Evolutionary conservation across 2,329 filamentous ascomycete genomes (phyloP).

Genomic region (Phaeosphaeria sp.): DNA sequence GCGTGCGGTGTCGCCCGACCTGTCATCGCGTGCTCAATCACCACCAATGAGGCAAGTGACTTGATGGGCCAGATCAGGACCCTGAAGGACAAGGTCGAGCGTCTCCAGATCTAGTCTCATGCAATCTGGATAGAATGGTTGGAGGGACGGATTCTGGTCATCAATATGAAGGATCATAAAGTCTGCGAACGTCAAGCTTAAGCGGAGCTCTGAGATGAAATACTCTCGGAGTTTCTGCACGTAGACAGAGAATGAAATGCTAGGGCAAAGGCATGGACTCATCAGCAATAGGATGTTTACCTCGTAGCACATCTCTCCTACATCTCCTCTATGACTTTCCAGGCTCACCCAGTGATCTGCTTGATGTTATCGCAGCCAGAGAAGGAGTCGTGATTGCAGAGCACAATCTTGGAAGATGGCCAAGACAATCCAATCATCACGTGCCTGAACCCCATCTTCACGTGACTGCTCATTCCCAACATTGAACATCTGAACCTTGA

Average conservation of each 20-base stretch:
- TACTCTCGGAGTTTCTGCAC: constrained; percentile 19
- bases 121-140: neutral
- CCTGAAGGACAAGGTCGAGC: constrained; percentile 94
- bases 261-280: constrained; percentile 30
- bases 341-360: too few relatives aligned
- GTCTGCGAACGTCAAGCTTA: constrained; percentile 20
- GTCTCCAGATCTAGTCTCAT: constrained; percentile 79
- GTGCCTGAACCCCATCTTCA: too few relatives aligned
- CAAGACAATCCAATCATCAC: too few relatives aligned
- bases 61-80: constrained; percentile 85
- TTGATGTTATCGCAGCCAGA: too few relatives aligned
- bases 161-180: constrained; percentile 8
- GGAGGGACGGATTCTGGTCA: neutral
- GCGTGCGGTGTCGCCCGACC: constrained; percentile 88
- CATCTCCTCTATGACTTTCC: too few relatives aligned
- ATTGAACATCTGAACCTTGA: too few relatives aligned
- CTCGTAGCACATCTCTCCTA: too few relatives aligned
- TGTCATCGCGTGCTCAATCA: constrained; percentile 88
- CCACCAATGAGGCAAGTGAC: constrained; percentile 69
- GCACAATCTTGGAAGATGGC: too few relatives aligned
- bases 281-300: neutral
- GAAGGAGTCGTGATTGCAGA: too few relatives aligned
- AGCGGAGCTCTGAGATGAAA: constrained; percentile 25
- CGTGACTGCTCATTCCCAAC: too few relatives aligned
- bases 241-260: constrained; percentile 38